These are phyloP conservation scores for Globisporangium sylvaticum DNA, from an alignment of 352 stramenopile species.

Conservation along the genomic window DNA sequence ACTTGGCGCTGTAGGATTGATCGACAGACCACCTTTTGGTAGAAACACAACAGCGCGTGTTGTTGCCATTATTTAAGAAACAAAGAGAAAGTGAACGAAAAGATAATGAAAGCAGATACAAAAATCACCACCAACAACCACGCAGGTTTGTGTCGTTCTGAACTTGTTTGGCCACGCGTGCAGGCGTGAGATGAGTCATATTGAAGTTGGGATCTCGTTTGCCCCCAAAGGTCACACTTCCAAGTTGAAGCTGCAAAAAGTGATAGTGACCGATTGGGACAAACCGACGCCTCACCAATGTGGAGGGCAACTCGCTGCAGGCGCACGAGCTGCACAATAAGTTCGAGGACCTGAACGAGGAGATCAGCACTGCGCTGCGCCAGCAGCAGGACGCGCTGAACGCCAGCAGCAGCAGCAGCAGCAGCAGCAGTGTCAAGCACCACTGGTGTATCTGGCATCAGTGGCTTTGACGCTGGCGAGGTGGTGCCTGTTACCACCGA, in stretches of 20 bases:
- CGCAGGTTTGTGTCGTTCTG: not conserved
- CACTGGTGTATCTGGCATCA: not conserved
- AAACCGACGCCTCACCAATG: slow-evolving; percentile 9
- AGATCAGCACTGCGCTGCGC: slow-evolving; percentile 46
- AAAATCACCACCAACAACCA: not conserved
- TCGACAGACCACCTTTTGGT: not conserved
- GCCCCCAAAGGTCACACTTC: slow-evolving; percentile 2
- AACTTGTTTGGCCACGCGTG: too few species aligned
- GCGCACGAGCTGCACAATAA: slow-evolving; percentile 69
- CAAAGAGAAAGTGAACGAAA: not conserved
- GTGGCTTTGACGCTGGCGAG: not conserved
- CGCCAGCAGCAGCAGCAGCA: slow-evolving; percentile 8
- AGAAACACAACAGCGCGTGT: not conserved
- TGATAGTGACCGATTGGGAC: not conserved
- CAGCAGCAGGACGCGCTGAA: slow-evolving; percentile 43
- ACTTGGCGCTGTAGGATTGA: not conserved
- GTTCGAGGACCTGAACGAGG: slow-evolving; percentile 70
- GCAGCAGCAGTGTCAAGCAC: not conserved
- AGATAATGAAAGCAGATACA: not conserved
- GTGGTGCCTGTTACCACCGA: not conserved
- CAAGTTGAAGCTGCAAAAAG: slow-evolving; percentile 4
- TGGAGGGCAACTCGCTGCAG: slow-evolving; percentile 46
- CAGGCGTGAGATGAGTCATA: not conserved
- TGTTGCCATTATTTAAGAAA: slow-evolving; percentile 12
- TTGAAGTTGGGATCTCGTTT: too few species aligned